Evolutionary conservation across 2,329 filamentous ascomycete species (phyloP), one percentile per base, ranked within the genome.

Genomic region (Botryotinia narcissicola): DNA sequence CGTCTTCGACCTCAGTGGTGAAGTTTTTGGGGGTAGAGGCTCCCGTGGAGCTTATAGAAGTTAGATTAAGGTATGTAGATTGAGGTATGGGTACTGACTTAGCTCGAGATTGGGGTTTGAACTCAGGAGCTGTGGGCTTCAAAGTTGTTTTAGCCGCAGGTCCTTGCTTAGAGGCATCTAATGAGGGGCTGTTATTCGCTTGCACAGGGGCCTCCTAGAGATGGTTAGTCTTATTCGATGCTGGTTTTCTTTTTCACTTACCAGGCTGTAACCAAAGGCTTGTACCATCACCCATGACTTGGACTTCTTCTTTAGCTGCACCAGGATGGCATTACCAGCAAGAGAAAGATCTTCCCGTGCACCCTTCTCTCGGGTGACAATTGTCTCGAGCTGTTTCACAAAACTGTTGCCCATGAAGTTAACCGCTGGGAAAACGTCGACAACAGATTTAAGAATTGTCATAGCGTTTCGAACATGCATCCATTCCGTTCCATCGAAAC

Each of bases 401-500:
- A 91, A 90, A 77, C 88, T 87, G 57, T 85, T 86, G 48, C 93
- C 96, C 87, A 97, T 95, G 82, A 94, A 96, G 80, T 97, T 94
- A 73, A 98, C 89, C 25, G 91, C 92, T 6, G 96, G 97, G 86
- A 97, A 99, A 79, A 90, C 88, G 69, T 94, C 90, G 37, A 93
- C 88, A 66, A 97, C 87, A 18, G 89, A 88, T 81, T 96, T 97
- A 74, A 99, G 86, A 6, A 98, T 87, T 73, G 92, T 96, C 77
- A 98, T 97, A 62, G 94, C 94, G 81, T 99, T 99, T 72, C 95
- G 91, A 80, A 98, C 97, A 82, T 98, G 95, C 92, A 98, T 98
- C 88, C 96, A 99, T 82, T 98, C 95, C 46, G 89, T 90, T 42
- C 92, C 91, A 29, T 90, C 89, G 64, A 99, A 86, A 81, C 95